Conservation (phyloP, 1,284 basidiomycete genomes). For the Fistulina hepatica region DNA sequence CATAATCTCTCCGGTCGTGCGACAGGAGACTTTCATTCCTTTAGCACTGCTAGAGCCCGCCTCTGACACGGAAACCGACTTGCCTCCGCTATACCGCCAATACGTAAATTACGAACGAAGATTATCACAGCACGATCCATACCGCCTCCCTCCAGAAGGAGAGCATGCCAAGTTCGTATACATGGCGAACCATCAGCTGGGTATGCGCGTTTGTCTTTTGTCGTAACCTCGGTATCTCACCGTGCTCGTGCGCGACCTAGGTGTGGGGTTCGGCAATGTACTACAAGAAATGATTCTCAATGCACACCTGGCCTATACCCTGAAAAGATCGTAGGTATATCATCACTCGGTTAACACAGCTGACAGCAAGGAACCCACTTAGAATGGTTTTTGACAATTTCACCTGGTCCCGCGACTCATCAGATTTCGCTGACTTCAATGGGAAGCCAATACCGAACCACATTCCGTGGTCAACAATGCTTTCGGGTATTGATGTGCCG, state of each 20-base stretch:
- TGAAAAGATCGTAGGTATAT: slow-evolving; percentile 34
- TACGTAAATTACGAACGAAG: slow-evolving; percentile 35
- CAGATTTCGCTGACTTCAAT: slow-evolving; percentile 26
- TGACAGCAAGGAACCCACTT: slow-evolving; percentile 1
- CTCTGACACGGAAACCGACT: too few relatives aligned
- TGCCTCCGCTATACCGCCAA: slow-evolving; percentile 35
- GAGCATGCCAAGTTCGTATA: slow-evolving; percentile 35
- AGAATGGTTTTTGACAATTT: slow-evolving; percentile 35
- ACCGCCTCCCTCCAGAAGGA: slow-evolving; percentile 32
- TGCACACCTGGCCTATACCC: slow-evolving; percentile 35
- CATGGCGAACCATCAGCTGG: slow-evolving; percentile 36
- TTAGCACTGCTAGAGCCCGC: too few relatives aligned
- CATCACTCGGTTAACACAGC: not conserved
- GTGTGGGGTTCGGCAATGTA: slow-evolving; percentile 46
- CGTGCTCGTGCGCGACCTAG: too few relatives aligned
- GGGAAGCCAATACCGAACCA: slow-evolving; percentile 31
- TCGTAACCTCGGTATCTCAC: too few relatives aligned
- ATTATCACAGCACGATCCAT: slow-evolving; percentile 35
- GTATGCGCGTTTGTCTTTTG: slow-evolving; percentile 20
- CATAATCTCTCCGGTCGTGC: too few relatives aligned
- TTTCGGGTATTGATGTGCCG: slow-evolving; percentile 25
- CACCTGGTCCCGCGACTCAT: slow-evolving; percentile 24
- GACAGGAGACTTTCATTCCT: too few relatives aligned
- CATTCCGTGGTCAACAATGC: slow-evolving; percentile 32
- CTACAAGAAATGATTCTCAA: slow-evolving; percentile 46